These are phyloP conservation scores for Collybia sp. DNA, from an alignment of 768 basidiomycete species.

Conservation along the genomic window DNA sequence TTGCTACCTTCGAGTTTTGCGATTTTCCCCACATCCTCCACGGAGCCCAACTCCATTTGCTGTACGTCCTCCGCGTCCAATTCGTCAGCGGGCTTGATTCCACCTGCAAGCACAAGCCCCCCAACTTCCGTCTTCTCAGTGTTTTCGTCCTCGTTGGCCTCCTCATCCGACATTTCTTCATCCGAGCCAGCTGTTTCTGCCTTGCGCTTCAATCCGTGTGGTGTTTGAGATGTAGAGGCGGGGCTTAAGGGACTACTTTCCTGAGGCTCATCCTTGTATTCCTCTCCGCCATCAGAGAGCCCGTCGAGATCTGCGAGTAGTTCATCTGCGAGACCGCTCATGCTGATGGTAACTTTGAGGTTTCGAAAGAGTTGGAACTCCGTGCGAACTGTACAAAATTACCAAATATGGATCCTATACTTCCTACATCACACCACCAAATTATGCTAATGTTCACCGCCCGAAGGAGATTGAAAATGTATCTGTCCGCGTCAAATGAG, in stretches of 20 bases:
- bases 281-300: constrained; percentile 63
- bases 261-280: constrained; percentile 30
- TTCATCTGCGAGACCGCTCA: constrained; percentile 88
- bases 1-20: constrained; percentile 88
- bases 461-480: too few species aligned
- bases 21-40: constrained; percentile 85
- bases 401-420: too few species aligned
- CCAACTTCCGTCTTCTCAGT: constrained; percentile 41
- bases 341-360: constrained; percentile 17
- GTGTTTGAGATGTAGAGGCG: constrained; percentile 15
- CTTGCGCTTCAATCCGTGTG: constrained; percentile 58
- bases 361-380: too few species aligned
- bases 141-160: constrained; percentile 44
- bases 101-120: constrained; percentile 76
- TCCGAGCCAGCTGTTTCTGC: constrained; percentile 40
- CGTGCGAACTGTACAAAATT: too few species aligned
- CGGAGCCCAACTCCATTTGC: constrained; percentile 81
- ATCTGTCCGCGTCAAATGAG: too few species aligned
- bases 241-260: constrained; percentile 17
- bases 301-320: constrained; percentile 90
- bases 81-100: constrained; percentile 92
- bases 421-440: too few species aligned
- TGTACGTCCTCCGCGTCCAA: constrained; percentile 92
- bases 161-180: constrained; percentile 52
- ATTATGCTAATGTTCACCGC: too few species aligned